Conservation (phyloP, 2,329 filamentous ascomycete genomes). For the Trichoderma guizhouense region DNA sequence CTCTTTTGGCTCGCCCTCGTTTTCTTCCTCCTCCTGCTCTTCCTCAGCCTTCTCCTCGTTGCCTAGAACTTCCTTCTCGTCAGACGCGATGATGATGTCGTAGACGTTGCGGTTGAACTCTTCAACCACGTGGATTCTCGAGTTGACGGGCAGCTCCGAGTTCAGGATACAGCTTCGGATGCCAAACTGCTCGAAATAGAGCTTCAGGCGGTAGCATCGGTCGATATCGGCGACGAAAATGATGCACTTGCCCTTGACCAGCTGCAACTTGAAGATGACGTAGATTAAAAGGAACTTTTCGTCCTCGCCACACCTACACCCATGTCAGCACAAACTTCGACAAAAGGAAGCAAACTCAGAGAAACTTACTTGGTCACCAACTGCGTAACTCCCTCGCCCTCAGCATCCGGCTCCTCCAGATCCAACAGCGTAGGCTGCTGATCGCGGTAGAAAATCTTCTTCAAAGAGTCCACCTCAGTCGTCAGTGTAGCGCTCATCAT, state of each 20-base stretch:
- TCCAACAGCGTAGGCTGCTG: conserved; percentile 71
- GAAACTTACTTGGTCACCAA: conserved; percentile 71
- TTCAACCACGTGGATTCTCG: conserved; percentile 87
- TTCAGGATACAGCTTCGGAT: conserved; percentile 92
- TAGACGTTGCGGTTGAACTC: conserved; percentile 97
- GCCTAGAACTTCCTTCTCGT: conserved; percentile 82
- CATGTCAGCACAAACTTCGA: conserved; percentile 18
- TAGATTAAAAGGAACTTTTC: conserved; percentile 94
- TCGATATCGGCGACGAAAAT: conserved; percentile 79
- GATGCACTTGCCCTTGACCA: conserved; percentile 86
- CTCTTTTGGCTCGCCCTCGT: conserved; percentile 26
- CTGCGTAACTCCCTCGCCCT: conserved; percentile 75
- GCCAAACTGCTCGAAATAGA: conserved; percentile 95
- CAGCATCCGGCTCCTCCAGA: conserved; percentile 76
- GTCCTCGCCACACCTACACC: conserved; percentile 75
- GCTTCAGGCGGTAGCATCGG: conserved; percentile 82
- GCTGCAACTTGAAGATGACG: conserved; percentile 89
- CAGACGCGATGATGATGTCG: conserved; percentile 95
- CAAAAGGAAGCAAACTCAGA: neutral
- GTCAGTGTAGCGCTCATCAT: conserved; percentile 93
- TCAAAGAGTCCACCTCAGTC: conserved; percentile 80
- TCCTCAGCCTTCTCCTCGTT: conserved; percentile 49
- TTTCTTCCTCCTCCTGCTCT: conserved; percentile 36
- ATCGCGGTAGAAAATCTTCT: conserved; percentile 73
- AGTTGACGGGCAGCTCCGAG: conserved; percentile 90